A percentile compares a stretch with the other conserved stretches of the same genome.
These are phyloP conservation scores for Taiwanofungus camphoratus DNA, from an alignment of 1,284 basidiomycete species.

Conservation along the genomic window DNA sequence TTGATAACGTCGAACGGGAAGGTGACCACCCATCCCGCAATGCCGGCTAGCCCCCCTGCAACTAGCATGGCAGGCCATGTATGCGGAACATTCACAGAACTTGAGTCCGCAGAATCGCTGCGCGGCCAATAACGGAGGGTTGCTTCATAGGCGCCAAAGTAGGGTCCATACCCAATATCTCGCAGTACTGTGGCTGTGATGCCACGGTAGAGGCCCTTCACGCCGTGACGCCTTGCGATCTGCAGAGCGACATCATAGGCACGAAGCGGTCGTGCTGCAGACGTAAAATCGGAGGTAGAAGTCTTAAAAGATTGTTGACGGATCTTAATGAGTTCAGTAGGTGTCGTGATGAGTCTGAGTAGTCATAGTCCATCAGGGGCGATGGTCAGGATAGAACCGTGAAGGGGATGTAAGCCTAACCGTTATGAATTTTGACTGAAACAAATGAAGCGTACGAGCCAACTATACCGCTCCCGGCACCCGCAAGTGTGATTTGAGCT, in stretches of 20 bases:
- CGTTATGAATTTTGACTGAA: neutral
- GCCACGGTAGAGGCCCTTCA: slow-evolving; percentile 75
- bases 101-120: slow-evolving; percentile 41
- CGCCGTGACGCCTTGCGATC: slow-evolving; percentile 51
- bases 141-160: slow-evolving; percentile 82
- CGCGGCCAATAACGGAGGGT: slow-evolving; percentile 55
- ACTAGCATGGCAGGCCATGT: slow-evolving; percentile 60
- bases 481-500: slow-evolving; percentile 68
- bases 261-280: slow-evolving; percentile 27
- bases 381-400: slow-evolving; percentile 4
- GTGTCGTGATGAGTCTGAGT: slow-evolving; percentile 67
- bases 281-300: slow-evolving; percentile 6
- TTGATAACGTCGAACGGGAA: slow-evolving; percentile 87
- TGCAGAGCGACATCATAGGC: slow-evolving; percentile 45
- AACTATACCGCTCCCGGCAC: slow-evolving; percentile 70
- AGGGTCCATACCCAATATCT: slow-evolving; percentile 78
- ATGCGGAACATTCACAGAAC: slow-evolving; percentile 36
- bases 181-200: slow-evolving; percentile 65
- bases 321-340: slow-evolving; percentile 84
- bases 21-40: slow-evolving; percentile 66
- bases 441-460: slow-evolving; percentile 54
- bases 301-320: slow-evolving; percentile 57
- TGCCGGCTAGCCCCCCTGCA: slow-evolving; percentile 77
- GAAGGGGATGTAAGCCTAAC: neutral
- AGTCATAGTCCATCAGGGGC: no score